Conservation (phyloP, 2,329 filamentous ascomycete genomes). For the Beauveria scarabaeidicola region DNA sequence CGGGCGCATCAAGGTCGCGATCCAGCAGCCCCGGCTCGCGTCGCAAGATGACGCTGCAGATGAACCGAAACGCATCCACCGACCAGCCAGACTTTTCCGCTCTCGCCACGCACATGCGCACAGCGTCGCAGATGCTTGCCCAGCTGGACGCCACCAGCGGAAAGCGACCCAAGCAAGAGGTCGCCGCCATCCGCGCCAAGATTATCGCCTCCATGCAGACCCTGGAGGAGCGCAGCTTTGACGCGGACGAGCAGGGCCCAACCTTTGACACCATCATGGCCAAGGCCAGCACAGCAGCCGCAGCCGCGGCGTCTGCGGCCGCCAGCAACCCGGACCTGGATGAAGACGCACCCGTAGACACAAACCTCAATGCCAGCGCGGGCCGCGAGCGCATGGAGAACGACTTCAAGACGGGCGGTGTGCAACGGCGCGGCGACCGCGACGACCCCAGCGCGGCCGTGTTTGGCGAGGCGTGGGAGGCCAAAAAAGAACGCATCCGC, state of each 20-base stretch:
- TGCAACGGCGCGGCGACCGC: slow-evolving; percentile 71
- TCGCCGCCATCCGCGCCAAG: slow-evolving; percentile 74
- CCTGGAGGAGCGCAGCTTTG: slow-evolving; percentile 77
- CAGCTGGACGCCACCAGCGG: slow-evolving; percentile 73
- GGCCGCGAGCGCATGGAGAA: slow-evolving; percentile 83
- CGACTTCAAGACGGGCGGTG: slow-evolving; percentile 76
- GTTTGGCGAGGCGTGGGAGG: slow-evolving; percentile 78
- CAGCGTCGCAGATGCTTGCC: slow-evolving; percentile 78
- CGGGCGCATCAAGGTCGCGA: slow-evolving; percentile 58
- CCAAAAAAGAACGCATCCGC: slow-evolving; percentile 75
- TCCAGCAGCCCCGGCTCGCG: slow-evolving; percentile 56
- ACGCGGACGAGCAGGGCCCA: slow-evolving; percentile 62
- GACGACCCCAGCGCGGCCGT: slow-evolving; percentile 81
- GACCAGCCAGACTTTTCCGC: slow-evolving; percentile 77
- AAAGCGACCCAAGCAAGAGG: slow-evolving; percentile 71
- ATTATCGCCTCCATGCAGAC: slow-evolving; percentile 89
- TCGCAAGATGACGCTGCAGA: slow-evolving; percentile 53
- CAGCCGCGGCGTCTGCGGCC: slow-evolving; percentile 31
- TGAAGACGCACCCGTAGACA: slow-evolving; percentile 42
- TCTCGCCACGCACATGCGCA: slow-evolving; percentile 78
- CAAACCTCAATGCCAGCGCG: slow-evolving; percentile 57
- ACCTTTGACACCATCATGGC: slow-evolving; percentile 80
- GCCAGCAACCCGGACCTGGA: slow-evolving; percentile 42
- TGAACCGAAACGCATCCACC: slow-evolving; percentile 43
- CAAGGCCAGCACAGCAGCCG: slow-evolving; percentile 49